Percentiles rank a stretch among this genome's conserved stretches.
Conservation (phyloP, 352 stramenopile species). For the Aphanomyces cochlioides region DNA sequence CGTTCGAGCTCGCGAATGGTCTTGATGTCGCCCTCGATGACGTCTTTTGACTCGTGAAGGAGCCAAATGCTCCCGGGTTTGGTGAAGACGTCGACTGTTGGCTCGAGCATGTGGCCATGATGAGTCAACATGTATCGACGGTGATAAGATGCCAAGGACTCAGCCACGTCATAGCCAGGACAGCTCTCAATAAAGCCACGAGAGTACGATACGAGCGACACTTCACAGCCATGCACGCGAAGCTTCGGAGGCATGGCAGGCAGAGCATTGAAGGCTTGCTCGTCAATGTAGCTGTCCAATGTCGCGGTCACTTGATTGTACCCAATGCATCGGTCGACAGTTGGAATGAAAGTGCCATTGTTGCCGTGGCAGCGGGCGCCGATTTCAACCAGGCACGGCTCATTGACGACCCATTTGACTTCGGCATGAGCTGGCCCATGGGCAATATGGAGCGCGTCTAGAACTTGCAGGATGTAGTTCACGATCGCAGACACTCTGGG, state of each 20-base stretch:
- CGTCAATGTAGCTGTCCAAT: constrained; percentile 42
- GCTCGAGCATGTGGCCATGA: constrained; percentile 40
- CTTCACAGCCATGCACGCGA: constrained; percentile 51
- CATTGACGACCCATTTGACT: constrained; percentile 12
- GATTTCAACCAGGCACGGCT: constrained; percentile 74
- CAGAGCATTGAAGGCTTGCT: constrained; percentile 5
- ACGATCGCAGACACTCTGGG: constrained; percentile 10
- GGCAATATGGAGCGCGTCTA: constrained; percentile 20
- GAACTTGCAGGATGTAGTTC: constrained; percentile 21
- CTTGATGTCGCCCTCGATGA: constrained; percentile 57
- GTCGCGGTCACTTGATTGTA: constrained; percentile 68
- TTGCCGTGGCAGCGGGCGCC: constrained; percentile 75
- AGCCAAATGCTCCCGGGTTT: constrained; percentile 68
- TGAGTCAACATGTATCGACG: constrained; percentile 39
- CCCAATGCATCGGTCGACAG: constrained; percentile 44
- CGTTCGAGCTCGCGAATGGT: constrained; percentile 42
- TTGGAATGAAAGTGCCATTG: constrained; percentile 57
- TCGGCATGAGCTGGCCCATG: constrained; percentile 26
- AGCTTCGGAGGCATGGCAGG: constrained; percentile 32
- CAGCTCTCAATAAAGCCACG: constrained; percentile 49
- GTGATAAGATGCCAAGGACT: constrained; percentile 54
- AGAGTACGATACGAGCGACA: constrained; percentile 53
- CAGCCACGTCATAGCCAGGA: constrained; percentile 52
- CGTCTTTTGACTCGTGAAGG: constrained; percentile 47
- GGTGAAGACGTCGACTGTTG: constrained; percentile 66